Percentiles rank a stretch among this genome's conserved stretches.
These are phyloP conservation scores for Biscogniauxia mediterranea DNA, from an alignment of 2,329 filamentous ascomycete species.

Conservation along the genomic window DNA sequence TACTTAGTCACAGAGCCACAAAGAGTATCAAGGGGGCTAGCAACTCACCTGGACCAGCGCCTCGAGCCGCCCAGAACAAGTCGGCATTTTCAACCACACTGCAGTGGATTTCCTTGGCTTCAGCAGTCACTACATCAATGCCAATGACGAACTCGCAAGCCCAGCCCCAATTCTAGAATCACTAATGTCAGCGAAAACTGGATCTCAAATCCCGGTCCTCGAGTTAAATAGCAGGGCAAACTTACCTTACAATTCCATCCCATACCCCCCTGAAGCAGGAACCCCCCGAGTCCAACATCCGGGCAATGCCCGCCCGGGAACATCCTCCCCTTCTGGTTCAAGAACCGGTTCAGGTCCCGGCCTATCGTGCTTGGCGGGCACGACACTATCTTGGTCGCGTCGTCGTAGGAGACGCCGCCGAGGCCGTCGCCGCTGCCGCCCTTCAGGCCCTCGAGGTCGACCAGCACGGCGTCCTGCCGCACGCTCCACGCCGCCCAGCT, in stretches of 20 bases:
- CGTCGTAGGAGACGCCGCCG: conserved; percentile 37
- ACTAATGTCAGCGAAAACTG: background rate
- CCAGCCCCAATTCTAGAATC: conserved; percentile 51
- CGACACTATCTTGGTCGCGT: conserved; percentile 35
- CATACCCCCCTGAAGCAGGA: conserved; percentile 56
- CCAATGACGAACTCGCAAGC: conserved; percentile 47
- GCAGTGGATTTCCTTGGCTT: conserved; percentile 38
- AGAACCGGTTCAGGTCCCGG: conserved; percentile 38
- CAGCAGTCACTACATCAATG: conserved; percentile 48
- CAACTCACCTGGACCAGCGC: conserved; percentile 41
- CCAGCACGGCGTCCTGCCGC: conserved; percentile 42
- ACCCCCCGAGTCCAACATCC: conserved; percentile 56
- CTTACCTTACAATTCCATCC: conserved; percentile 54
- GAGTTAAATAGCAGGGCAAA: conserved; percentile 7
- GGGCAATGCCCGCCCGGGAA: conserved; percentile 56
- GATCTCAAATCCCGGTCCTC: background rate
- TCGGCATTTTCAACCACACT: conserved; percentile 40
- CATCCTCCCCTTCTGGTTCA: conserved; percentile 40
- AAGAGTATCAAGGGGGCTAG: background rate
- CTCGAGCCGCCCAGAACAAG: conserved; percentile 48
- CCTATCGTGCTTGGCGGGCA: conserved; percentile 50
- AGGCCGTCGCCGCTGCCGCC: conserved; percentile 2
- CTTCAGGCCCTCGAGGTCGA: conserved; percentile 35
- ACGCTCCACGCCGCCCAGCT: conserved; percentile 50
- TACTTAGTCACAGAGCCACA: background rate